Conservation (phyloP, 805 yeast genomes). For the Debaryomyces castellii region DNA sequence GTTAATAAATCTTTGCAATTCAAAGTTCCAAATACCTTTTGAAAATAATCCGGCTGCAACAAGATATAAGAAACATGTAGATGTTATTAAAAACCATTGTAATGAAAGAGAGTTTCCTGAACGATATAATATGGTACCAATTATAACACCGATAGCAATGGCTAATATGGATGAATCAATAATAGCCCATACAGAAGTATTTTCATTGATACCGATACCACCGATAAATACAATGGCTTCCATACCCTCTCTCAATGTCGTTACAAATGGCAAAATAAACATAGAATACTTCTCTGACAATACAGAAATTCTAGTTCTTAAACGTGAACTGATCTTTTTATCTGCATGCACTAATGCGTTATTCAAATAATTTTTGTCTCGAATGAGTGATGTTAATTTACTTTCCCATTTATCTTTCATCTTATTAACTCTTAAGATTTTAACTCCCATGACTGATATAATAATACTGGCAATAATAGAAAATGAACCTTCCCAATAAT, state of each 20-base stretch:
- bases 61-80: constrained; percentile 41
- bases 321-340: background rate
- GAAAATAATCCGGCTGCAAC: constrained; percentile 46
- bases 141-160: constrained; percentile 26
- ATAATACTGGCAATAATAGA: constrained; percentile 45
- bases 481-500: constrained; percentile 48
- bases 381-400: constrained; percentile 32
- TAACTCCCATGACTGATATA: constrained; percentile 47
- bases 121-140: constrained; percentile 36
- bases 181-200: constrained; percentile 30
- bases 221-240: constrained; percentile 46
- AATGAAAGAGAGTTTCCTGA: constrained; percentile 43
- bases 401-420: constrained; percentile 46
- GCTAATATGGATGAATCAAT: constrained; percentile 29
- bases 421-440: constrained; percentile 41
- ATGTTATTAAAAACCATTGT: constrained; percentile 38
- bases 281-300: constrained; percentile 34
- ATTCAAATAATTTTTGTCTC: constrained; percentile 20
- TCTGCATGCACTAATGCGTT: constrained; percentile 1
- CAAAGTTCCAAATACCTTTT: constrained; percentile 46
- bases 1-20: constrained; percentile 37
- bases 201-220: constrained; percentile 40
- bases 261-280: constrained; percentile 40
- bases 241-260: constrained; percentile 42
- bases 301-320: constrained; percentile 9